phyloP scores from a whole-genome alignment of 352 stramenopile genomes.

The Thraustotheca clavata region DNA sequence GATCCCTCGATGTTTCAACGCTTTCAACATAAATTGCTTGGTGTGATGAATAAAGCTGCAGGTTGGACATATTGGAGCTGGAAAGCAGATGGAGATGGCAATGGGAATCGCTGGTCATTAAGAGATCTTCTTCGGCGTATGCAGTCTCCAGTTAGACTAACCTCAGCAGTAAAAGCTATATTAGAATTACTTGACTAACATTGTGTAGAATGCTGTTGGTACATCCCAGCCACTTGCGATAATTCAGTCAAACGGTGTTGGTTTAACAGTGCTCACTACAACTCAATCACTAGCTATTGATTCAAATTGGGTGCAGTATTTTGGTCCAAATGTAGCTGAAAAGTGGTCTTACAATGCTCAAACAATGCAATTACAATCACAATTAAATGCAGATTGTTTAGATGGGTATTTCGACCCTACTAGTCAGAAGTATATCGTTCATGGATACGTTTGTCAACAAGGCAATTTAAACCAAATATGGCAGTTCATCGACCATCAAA shows the following conservation, averaged over 20 bases:
- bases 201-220: background rate
- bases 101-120: conserved; percentile 9
- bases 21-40: conserved; percentile 30
- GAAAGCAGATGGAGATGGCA: conserved; percentile 19
- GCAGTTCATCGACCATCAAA: background rate
- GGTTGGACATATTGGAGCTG: conserved; percentile 49
- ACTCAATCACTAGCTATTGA: background rate
- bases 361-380: conserved; percentile 1
- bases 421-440: background rate
- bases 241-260: background rate
- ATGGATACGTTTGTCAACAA: background rate
- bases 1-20: conserved; percentile 26
- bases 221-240: background rate
- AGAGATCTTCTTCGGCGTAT: background rate
- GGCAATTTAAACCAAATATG: conserved; percentile 13
- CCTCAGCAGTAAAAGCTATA: background rate
- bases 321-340: background rate
- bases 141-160: background rate
- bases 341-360: conserved; percentile 3
- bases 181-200: background rate
- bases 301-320: background rate
- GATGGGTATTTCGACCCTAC: background rate
- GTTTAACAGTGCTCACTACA: background rate
- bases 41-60: conserved; percentile 22
- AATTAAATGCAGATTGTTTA: background rate